Conservation (phyloP, 2,329 filamentous ascomycete species). For the Daldinia sp. region DNA sequence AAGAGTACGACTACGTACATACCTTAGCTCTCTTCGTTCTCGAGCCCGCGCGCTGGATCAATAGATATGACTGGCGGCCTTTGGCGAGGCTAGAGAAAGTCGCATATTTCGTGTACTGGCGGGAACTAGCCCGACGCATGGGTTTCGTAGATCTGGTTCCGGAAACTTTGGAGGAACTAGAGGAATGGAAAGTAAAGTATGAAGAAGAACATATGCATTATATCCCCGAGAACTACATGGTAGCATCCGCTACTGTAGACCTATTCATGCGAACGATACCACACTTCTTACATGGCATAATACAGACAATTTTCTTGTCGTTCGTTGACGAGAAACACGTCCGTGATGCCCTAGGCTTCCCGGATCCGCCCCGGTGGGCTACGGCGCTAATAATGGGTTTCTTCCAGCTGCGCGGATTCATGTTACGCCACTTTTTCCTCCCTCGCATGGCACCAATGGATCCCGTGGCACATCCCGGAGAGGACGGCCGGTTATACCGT, state of each 20-base stretch:
- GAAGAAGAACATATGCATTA: conserved; percentile 38
- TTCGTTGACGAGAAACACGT: conserved; percentile 38
- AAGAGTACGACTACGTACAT: conserved; percentile 35
- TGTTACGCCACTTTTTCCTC: neutral
- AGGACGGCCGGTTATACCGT: conserved; percentile 35
- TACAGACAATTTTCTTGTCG: conserved; percentile 30
- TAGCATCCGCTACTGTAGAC: conserved; percentile 36
- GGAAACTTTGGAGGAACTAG: conserved; percentile 36
- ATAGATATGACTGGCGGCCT: conserved; percentile 39
- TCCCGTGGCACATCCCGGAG: neutral
- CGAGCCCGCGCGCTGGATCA: conserved; percentile 40
- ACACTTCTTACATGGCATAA: conserved; percentile 24
- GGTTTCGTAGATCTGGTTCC: conserved; percentile 37
- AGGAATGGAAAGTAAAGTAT: conserved; percentile 35
- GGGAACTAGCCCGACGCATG: conserved; percentile 41
- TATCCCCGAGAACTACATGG: conserved; percentile 37
- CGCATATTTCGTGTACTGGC: conserved; percentile 39
- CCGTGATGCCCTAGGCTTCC: conserved; percentile 36
- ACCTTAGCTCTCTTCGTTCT: conserved; percentile 41
- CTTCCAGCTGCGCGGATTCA: neutral
- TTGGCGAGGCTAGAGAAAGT: conserved; percentile 37
- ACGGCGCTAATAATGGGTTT: neutral
- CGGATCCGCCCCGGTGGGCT: conserved; percentile 35
- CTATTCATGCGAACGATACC: conserved; percentile 36
- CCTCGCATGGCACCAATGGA: neutral